phyloP scores from a whole-genome alignment of 2,329 filamentous ascomycete genomes.

The Anisogramma anomala region DNA sequence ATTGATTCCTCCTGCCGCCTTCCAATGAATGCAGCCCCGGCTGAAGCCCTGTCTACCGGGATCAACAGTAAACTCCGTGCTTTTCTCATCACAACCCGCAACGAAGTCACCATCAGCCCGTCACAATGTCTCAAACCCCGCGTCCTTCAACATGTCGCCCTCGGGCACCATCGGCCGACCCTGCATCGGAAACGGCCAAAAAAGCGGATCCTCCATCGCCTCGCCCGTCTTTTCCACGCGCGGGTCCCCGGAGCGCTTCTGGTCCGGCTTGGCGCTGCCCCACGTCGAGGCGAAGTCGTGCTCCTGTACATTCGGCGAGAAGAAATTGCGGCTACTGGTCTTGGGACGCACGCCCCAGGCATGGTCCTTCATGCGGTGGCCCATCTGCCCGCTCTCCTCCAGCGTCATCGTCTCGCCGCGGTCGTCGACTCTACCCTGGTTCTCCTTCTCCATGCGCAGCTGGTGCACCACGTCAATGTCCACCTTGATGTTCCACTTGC shows the following conservation, averaged over 20 bases:
- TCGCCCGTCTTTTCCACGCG: slow-evolving; percentile 23
- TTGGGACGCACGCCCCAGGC: slow-evolving; percentile 32
- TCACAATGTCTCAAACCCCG: slow-evolving; percentile 44
- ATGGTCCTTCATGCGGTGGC: slow-evolving; percentile 26
- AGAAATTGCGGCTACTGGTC: slow-evolving; percentile 45
- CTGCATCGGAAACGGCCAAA: slow-evolving; percentile 52
- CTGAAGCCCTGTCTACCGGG: too few relatives aligned
- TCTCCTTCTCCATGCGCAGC: slow-evolving; percentile 8
- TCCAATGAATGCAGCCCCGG: too few relatives aligned
- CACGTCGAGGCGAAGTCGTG: slow-evolving; percentile 38
- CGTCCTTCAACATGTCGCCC: slow-evolving; percentile 35
- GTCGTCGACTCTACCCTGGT: neutral
- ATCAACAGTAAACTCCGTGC: too few relatives aligned
- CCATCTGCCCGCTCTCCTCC: slow-evolving; percentile 4
- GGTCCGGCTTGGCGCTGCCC: slow-evolving; percentile 21
- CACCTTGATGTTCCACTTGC: slow-evolving; percentile 47
- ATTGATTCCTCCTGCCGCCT: too few relatives aligned
- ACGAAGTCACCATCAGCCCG: too few relatives aligned
- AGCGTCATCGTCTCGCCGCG: neutral
- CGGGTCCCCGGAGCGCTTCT: neutral
- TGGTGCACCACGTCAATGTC: slow-evolving; percentile 24
- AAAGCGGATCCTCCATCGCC: slow-evolving; percentile 40
- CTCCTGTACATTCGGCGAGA: slow-evolving; percentile 37
- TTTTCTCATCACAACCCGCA: too few relatives aligned
- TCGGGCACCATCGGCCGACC: slow-evolving; percentile 41